phyloP scores from a whole-genome alignment of 345 rosid species.

The Arabidopsis arenosa region DNA sequence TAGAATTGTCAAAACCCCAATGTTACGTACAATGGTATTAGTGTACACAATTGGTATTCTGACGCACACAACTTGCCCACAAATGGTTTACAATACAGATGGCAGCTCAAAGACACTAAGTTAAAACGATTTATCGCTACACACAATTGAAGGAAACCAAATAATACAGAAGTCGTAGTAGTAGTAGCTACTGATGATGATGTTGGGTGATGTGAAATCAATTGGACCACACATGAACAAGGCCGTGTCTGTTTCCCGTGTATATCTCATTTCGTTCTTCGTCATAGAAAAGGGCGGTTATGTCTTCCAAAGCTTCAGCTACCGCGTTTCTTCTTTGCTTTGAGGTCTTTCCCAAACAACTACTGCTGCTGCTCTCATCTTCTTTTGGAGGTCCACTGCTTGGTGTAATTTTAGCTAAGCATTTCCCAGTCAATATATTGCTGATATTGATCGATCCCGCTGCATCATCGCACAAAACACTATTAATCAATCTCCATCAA shows the following conservation, averaged over 20 bases:
- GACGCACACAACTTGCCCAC: constrained; percentile 40
- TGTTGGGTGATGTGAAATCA: constrained; percentile 53
- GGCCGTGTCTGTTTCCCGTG: constrained; percentile 81
- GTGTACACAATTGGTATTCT: constrained; percentile 37
- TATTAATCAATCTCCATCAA: constrained; percentile 1
- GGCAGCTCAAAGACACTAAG: constrained; percentile 33
- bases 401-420: constrained; percentile 84
- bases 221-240: constrained; percentile 93
- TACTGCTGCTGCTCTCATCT: constrained; percentile 52
- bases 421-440: constrained; percentile 94
- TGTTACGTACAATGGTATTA: constrained; percentile 38
- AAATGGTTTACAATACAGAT: constrained; percentile 30
- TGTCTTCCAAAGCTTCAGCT: constrained; percentile 85
- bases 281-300: constrained; percentile 87
- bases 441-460: constrained; percentile 92
- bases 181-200: constrained; percentile 29
- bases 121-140: constrained; percentile 39
- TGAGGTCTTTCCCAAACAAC: constrained; percentile 40
- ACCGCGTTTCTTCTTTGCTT: constrained; percentile 63
- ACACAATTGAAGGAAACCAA: constrained; percentile 40
- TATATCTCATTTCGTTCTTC: constrained; percentile 96
- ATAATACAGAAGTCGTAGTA: constrained; percentile 26
- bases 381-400: constrained; percentile 59
- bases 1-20: constrained; percentile 38
- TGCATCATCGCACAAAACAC: constrained; percentile 33